Conservation (phyloP, 495 filamentous ascomycete genomes). For the Hypoxylon intermedium region DNA sequence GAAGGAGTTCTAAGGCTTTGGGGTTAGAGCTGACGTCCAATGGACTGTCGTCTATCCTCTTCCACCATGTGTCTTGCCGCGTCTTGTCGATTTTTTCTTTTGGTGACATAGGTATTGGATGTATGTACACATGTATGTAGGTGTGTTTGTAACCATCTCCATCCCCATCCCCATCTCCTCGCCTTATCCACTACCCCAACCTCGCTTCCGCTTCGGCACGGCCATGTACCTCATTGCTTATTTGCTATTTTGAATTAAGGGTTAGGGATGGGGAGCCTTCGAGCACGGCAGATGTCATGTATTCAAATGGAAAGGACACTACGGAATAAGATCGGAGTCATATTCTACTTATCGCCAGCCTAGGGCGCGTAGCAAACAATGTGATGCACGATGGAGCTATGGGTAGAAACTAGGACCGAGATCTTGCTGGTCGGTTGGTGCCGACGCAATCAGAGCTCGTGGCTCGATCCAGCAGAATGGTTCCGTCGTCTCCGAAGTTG, state of each 20-base stretch:
- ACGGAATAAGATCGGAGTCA: too few species aligned
- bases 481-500: constrained; percentile 22
- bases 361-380: constrained; percentile 23
- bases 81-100: not conserved
- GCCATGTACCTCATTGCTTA: too few species aligned
- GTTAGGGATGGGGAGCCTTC: too few species aligned
- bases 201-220: too few species aligned
- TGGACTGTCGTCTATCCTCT: constrained; percentile 4
- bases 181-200: not conserved
- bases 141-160: not conserved
- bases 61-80: constrained; percentile 10
- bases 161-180: too few species aligned
- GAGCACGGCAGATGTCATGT: too few species aligned
- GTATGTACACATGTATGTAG: not conserved
- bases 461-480: constrained; percentile 26
- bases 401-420: constrained; percentile 27
- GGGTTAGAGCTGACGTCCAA: constrained; percentile 14
- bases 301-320: too few species aligned
- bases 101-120: not conserved
- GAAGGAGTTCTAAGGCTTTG: constrained; percentile 2
- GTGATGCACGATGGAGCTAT: constrained; percentile 1
- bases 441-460: constrained; percentile 35
- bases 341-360: too few species aligned
- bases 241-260: too few species aligned
- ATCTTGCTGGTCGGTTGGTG: constrained; percentile 29